Base-by-base conservation (phyloP, 31 red algal species). In the Bonnemaisonia californica region DNA sequence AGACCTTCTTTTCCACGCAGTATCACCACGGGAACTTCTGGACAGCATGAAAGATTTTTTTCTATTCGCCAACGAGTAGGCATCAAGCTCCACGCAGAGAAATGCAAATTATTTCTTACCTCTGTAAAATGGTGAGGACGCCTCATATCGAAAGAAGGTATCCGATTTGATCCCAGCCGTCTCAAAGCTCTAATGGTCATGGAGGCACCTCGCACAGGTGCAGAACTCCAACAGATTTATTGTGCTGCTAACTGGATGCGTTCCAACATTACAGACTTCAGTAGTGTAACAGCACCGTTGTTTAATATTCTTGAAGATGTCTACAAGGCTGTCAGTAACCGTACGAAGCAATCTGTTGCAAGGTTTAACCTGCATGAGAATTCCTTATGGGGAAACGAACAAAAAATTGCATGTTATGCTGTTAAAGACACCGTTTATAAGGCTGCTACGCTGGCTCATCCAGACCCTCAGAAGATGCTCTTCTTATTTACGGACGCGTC, bases 191-290 rank as follows among this genome's bases (percentile, higher is more conserved):
- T 76, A 8, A 11, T 76, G 13, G 47, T 0, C 71, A 76, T 76
- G 71, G 0, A 40, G 18, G n/a, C 71, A 18, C 71, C 71, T 8
- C 26, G n/a, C 16, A 57, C 41, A 28, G 71, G 42, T 8, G 71
- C 21, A 18, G 42, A 54, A 8, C 71, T 76, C n/a, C 71, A 76
- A 34, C 71, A 76, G 47, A 57, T 76, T 76, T 35, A 57, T 13
- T 76, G 71, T 34, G 18, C 71, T n/a, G 21, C 71, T 57, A 76
- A 76, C 42, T 76, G 55, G 71, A 57, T 76, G n/a, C n/a, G n/a
- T n/a, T n/a, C n/a, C n/a, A n/a, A n/a, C n/a, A n/a, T n/a, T n/a
- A n/a, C n/a, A n/a, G n/a, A n/a, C n/a, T n/a, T n/a, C n/a, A n/a
- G n/a, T n/a, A n/a, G n/a, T n/a, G n/a, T n/a, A n/a, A n/a, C n/a